phyloP scores from a whole-genome alignment of 768 basidiomycete species.

The Leccinum rimulosum region DNA sequence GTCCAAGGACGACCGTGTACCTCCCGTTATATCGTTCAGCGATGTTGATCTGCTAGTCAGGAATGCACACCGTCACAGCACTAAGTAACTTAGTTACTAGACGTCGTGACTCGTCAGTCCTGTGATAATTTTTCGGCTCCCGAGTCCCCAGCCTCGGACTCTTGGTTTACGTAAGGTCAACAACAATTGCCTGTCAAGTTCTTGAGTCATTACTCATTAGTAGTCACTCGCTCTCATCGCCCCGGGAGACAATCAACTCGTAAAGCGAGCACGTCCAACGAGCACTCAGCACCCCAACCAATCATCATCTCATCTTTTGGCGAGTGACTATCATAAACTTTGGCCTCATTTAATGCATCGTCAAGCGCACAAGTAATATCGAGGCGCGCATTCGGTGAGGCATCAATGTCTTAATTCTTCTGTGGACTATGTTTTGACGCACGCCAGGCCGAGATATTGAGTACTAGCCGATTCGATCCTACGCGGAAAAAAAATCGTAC shows the following conservation, averaged over 20 bases:
- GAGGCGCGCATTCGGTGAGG: slow-evolving; percentile 86
- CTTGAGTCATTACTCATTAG: too few species aligned
- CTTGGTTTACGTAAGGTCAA: too few species aligned
- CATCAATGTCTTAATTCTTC: not conserved
- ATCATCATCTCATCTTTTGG: slow-evolving; percentile 74
- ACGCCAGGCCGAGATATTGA: slow-evolving; percentile 76
- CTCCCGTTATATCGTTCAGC: slow-evolving; percentile 71
- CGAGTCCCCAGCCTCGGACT: too few species aligned
- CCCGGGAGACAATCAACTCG: slow-evolving; percentile 46
- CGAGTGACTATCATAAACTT: slow-evolving; percentile 61
- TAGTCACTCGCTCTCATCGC: slow-evolving; percentile 24
- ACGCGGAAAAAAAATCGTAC: slow-evolving; percentile 88
- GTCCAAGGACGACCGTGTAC: slow-evolving; percentile 73
- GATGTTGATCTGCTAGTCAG: slow-evolving; percentile 58
- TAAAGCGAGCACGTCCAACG: slow-evolving; percentile 56
- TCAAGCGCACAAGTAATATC: slow-evolving; percentile 87
- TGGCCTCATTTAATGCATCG: slow-evolving; percentile 68
- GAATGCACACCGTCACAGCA: too few species aligned
- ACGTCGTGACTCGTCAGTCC: too few species aligned
- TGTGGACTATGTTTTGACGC: not conserved
- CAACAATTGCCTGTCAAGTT: too few species aligned
- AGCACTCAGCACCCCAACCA: slow-evolving; percentile 38
- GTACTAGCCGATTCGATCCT: slow-evolving; percentile 84
- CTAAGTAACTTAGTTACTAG: too few species aligned
- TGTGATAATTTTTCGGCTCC: too few species aligned